A percentile compares a stretch with the other conserved stretches of the same genome.
These are phyloP conservation scores for Debaryomyces maramus DNA, from an alignment of 805 yeast species.

Conservation along the genomic window DNA sequence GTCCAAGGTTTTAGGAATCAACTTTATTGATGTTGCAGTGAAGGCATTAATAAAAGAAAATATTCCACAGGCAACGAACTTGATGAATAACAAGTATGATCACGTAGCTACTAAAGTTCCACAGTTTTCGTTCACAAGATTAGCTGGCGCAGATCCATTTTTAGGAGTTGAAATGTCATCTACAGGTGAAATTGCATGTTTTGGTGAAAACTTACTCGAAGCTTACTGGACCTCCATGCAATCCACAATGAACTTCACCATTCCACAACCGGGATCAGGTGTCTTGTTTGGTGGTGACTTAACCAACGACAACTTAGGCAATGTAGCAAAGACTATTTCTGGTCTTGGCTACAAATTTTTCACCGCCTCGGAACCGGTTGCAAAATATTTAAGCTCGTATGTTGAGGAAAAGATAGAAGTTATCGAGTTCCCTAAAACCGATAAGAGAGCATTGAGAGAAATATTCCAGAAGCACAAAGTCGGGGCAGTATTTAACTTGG, in stretches of 20 bases:
- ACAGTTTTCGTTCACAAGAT: constrained; percentile 95
- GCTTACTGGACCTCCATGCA: constrained; percentile 98
- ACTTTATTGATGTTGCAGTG: constrained; percentile 93
- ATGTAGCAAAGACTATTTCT: constrained; percentile 68
- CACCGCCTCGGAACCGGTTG: constrained; percentile 72
- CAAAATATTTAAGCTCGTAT: constrained; percentile 55
- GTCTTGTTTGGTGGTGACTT: constrained; percentile 93
- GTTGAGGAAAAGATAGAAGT: constrained; percentile 53
- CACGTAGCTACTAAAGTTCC: constrained; percentile 95
- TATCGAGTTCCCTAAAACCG: constrained; percentile 89
- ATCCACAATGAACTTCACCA: constrained; percentile 94
- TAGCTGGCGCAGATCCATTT: constrained; percentile 99
- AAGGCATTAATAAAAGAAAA: constrained; percentile 75
- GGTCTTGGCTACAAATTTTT: constrained; percentile 80
- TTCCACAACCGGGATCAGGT: constrained; percentile 90
- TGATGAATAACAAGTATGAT: constrained; percentile 72
- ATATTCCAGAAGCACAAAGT: constrained; percentile 85
- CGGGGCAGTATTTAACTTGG: constrained; percentile 87
- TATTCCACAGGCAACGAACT: constrained; percentile 76
- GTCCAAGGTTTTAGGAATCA: constrained; percentile 91
- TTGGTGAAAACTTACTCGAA: constrained; percentile 80
- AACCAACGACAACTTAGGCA: constrained; percentile 64
- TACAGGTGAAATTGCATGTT: constrained; percentile 98
- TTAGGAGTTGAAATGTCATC: constrained; percentile 99
- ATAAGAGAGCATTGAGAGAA: constrained; percentile 90